Evolutionary conservation across 495 filamentous ascomycete genomes (phyloP).

Genomic region (Penicillium crystallinum): DNA sequence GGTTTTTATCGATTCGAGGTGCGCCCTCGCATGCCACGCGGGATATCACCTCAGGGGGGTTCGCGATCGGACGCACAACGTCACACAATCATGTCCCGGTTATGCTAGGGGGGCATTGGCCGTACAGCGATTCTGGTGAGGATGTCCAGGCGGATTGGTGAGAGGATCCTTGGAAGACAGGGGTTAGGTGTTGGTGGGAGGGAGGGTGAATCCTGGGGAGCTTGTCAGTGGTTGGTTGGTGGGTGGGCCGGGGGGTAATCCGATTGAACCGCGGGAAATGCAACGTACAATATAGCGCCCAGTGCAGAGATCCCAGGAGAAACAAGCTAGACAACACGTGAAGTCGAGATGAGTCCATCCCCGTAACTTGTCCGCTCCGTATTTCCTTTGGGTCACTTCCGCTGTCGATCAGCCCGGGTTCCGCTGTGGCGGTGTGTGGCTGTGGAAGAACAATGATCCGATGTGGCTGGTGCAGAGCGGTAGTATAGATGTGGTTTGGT

Average conservation of each 20-base stretch:
- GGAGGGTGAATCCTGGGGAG: conserved; percentile 1
- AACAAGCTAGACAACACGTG: conserved; percentile 1
- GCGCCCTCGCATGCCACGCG: conserved; percentile 26
- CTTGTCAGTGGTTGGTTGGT: conserved; percentile 9
- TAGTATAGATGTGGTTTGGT: not conserved
- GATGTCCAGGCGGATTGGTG: not conserved
- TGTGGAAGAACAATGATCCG: conserved; percentile 35
- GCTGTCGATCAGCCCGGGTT: conserved; percentile 32
- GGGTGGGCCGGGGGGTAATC: not conserved
- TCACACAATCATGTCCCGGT: conserved; percentile 35
- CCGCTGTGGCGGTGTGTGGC: conserved; percentile 22
- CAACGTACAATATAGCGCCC: conserved; percentile 2
- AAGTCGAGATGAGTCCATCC: conserved; percentile 8
- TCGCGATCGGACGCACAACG: conserved; percentile 21
- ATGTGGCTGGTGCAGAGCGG: conserved; percentile 27
- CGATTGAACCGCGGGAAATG: not conserved
- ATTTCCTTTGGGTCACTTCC: conserved; percentile 30
- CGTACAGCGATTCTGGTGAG: conserved; percentile 4
- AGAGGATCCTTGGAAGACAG: conserved; percentile 15
- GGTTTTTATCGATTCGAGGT: conserved; percentile 14
- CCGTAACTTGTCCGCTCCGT: conserved; percentile 14
- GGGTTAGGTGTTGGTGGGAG: conserved; percentile 13
- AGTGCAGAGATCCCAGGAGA: not conserved
- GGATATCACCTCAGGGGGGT: conserved; percentile 22
- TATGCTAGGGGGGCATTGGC: conserved; percentile 19